Base-by-base conservation (phyloP, 176 grass and related monocot genomes). In the Panicum miliaceum region DNA sequence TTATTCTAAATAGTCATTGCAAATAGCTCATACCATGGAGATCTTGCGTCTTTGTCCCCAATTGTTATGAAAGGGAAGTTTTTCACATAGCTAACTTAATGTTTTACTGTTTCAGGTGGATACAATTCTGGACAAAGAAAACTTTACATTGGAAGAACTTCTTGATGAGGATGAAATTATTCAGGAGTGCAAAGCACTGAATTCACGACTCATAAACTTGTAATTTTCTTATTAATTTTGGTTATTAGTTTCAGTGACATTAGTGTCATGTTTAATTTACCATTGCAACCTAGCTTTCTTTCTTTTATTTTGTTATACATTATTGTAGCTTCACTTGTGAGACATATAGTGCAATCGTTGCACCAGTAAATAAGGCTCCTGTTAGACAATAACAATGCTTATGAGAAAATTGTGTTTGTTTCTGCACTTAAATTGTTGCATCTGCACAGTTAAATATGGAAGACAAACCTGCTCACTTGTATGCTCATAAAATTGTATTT, bases 181-280 rank as follows among this genome's bases (percentile, higher is more conserved):
- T 89, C 97, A 99, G 87, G 97, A 99, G 88, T 99, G 97, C 97
- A 96, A 96, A 96, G 97, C 97, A 67, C 84, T 99, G 74, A 99
- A 99, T 69, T 84, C 88, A 7, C 84, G 93, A 12, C 97, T 99
- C 42, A 99, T 99, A 57, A 99, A 94, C 71, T 99, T 99, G 96
- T 99, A 99, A 88, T 89, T 76, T 81, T 25, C 75, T 64, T 73
- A 47, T 81, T 58, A 3, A 71, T 64, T 82, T 86, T 16, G 65
- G 8, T 73, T 65, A 43, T 32, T 46, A 36, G 50, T 64, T 75
- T 86, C 7, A 25, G 23, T 45, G 75, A 67, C 60, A 72, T 64
- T 19, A 37, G 41, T 45, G 64, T 1, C 23, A 72, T 82, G 22
- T 59, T 82, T 64, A 71, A 48, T 73, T 26, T 70, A 57, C 50